Evolutionary conservation across 1,139 yeast species (phyloP), one percentile per base, ranked within the genome.

Genomic region (Yamadazyma oceani): DNA sequence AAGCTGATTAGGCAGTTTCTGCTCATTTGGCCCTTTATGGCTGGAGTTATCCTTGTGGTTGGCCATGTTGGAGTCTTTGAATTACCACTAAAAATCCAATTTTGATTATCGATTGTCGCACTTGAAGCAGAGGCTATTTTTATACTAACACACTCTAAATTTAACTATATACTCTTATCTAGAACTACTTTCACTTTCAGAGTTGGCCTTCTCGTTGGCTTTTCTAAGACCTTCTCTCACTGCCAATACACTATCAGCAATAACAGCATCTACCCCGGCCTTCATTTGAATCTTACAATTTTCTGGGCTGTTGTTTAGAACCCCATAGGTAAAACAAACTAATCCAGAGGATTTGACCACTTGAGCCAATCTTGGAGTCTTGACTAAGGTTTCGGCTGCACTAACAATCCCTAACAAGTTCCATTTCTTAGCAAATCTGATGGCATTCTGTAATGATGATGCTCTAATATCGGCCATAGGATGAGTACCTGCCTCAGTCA

Each of bases 201-300:
- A 39, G 22, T 43, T 43, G 23, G 41, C 45, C 19, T 41, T 41
- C 19, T 45, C 49, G 1, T 39, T 44, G 26, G 46, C 75, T 39
- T 64, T 65, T 38, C 81, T 72, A 48, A 90, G 71, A 5, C 90
- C 96, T 51, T 85, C 85, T 55, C 97, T 75, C 11, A 90, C 95
- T 0, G 97, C 97, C 56, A 90, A 70, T 3, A 92, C 97, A 44
- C 89, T 84, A 60, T 92, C 97, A 4, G 88, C 97, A 64, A 92
- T 92, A 15, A 92, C 97, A 0, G 98, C 98, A 67, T 92, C 97
- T 7, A 92, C 96, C 11, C 97, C 97, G 9, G 95, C 92, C 48
- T 79, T 80, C 83, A 92, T 85, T 60, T 92, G 97, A 43, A 85
- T 69, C 50, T 81, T 82, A 25, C 96, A 92, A 48, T 83, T 80